phyloP scores from a whole-genome alignment of 371 early-diverging fungal genomes.

The Syncephalastrum monosporum region DNA sequence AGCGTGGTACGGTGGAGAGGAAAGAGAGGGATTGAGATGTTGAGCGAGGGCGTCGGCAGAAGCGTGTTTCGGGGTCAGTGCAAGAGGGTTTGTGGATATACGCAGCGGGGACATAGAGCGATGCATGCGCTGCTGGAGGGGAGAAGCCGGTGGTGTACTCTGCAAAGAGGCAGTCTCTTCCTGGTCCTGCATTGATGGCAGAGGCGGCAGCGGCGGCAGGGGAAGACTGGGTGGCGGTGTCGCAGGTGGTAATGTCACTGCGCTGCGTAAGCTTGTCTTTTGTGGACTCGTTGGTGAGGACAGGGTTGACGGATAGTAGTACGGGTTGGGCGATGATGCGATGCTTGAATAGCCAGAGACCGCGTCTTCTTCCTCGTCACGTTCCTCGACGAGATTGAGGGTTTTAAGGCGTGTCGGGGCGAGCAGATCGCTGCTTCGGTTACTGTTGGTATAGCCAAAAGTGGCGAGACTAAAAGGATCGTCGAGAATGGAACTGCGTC shows the following conservation, averaged over 20 bases:
- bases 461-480: too few species aligned
- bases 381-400: conserved; percentile 12
- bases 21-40: conserved; percentile 7
- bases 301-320: too few species aligned
- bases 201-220: conserved; percentile 11
- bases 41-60: not conserved
- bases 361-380: conserved; percentile 12
- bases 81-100: not conserved
- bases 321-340: conserved; percentile 8
- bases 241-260: conserved; percentile 8
- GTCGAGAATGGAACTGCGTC: too few species aligned
- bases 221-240: conserved; percentile 15
- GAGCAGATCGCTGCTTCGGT: too few species aligned
- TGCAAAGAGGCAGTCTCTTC: not conserved
- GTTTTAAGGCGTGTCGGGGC: not conserved
- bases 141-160: conserved; percentile 6
- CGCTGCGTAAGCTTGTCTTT: too few species aligned
- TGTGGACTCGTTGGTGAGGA: too few species aligned
- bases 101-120: too few species aligned
- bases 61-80: not conserved
- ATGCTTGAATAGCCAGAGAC: conserved; percentile 15
- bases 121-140: not conserved
- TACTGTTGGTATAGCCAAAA: too few species aligned
- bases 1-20: conserved; percentile 2
- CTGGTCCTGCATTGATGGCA: too few species aligned